Evolutionary conservation across 495 filamentous ascomycete species (phyloP).

Genomic region (Astrocystis sublimbata): DNA sequence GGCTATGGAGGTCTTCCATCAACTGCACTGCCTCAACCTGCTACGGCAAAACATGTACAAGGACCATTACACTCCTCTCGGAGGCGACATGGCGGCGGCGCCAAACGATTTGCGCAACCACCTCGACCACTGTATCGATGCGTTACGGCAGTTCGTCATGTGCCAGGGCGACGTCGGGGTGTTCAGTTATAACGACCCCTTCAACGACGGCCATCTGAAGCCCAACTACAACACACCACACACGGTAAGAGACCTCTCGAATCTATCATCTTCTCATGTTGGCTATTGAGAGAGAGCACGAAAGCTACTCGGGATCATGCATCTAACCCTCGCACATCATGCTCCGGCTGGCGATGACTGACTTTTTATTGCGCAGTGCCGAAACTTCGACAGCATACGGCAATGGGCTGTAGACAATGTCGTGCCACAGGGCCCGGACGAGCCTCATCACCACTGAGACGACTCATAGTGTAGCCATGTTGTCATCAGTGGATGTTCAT

Average conservation of each 20-base stretch:
- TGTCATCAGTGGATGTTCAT: background rate
- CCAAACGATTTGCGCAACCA: conserved; percentile 35
- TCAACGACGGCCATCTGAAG: conserved; percentile 45
- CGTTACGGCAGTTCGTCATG: conserved; percentile 51
- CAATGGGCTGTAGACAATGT: conserved; percentile 54
- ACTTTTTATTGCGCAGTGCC: no score
- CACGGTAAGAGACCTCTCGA: no score
- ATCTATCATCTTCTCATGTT: no score
- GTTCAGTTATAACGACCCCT: conserved; percentile 49
- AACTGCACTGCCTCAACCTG: conserved; percentile 57
- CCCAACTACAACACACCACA: conserved; percentile 51
- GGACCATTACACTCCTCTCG: conserved; percentile 48
- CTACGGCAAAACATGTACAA: conserved; percentile 51
- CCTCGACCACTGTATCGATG: conserved; percentile 54
- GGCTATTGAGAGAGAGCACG: no score
- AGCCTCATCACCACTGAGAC: conserved; percentile 30
- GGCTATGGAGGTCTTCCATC: conserved; percentile 58
- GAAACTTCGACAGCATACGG: conserved; percentile 50
- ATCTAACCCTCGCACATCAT: no score
- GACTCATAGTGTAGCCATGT: background rate
- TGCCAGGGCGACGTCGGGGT: conserved; percentile 53
- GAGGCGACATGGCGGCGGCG: conserved; percentile 37
- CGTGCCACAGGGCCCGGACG: conserved; percentile 39
- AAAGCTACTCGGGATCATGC: no score
- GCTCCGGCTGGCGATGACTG: no score